Percentiles rank a stretch among this genome's conserved stretches.
phyloP scores from a whole-genome alignment of 345 rosid genomes.

The Xanthoceras sorbifolium region DNA sequence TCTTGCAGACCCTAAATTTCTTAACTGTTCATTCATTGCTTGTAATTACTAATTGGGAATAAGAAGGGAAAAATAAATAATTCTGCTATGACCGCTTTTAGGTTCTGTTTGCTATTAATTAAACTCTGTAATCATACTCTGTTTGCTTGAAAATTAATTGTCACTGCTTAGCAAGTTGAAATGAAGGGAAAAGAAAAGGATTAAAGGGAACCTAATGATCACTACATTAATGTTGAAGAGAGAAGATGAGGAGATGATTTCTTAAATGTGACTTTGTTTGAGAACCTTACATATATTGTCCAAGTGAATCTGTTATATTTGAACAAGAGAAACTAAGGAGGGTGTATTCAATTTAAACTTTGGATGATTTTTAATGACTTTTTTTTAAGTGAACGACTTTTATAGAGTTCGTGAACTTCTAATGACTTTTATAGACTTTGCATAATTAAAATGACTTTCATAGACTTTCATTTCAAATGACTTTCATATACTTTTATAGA shows the following conservation, averaged over 20 bases:
- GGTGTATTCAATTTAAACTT: too few relatives aligned
- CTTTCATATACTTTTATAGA: too few relatives aligned
- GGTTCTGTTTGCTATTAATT: background rate
- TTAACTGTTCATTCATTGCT: background rate
- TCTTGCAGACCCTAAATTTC: slow-evolving; percentile 7
- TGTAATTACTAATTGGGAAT: background rate
- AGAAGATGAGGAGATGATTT: background rate
- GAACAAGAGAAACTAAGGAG: too few relatives aligned
- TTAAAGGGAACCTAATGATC: background rate
- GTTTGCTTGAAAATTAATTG: slow-evolving; percentile 4
- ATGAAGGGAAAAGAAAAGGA: background rate
- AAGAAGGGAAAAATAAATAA: background rate
- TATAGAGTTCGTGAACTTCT: too few relatives aligned
- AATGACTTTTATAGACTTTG: too few relatives aligned
- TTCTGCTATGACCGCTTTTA: background rate
- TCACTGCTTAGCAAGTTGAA: background rate
- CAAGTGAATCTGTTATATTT: background rate
- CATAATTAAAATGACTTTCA: too few relatives aligned
- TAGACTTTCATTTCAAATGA: too few relatives aligned
- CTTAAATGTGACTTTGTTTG: background rate
- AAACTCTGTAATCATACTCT: background rate
- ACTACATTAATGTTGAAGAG: background rate
- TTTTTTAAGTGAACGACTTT: too few relatives aligned
- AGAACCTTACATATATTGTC: background rate
- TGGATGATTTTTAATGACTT: too few relatives aligned